Conservation (phyloP, 768 basidiomycete species). For the Saitozyma sp. region DNA sequence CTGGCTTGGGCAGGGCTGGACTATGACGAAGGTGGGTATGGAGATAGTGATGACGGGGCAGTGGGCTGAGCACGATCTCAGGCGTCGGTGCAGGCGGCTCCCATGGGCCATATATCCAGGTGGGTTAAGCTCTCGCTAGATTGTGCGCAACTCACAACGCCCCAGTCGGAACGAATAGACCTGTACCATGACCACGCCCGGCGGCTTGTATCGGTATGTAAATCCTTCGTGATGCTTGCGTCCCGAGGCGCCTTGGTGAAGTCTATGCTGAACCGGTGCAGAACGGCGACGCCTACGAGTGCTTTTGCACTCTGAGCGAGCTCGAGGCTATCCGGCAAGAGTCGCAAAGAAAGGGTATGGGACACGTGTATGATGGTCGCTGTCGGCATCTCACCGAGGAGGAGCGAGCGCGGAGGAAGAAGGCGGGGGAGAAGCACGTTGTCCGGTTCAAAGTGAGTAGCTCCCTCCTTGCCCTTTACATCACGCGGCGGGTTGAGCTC, state of each 20-base stretch:
- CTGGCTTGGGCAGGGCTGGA: slow-evolving; percentile 88
- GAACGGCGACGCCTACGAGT: slow-evolving; percentile 88
- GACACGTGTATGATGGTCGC: slow-evolving; percentile 77
- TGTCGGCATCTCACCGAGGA: slow-evolving; percentile 85
- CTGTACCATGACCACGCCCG: slow-evolving; percentile 74
- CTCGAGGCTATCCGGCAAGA: slow-evolving; percentile 68
- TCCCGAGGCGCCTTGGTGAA: slow-evolving; percentile 6
- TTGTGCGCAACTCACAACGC: slow-evolving; percentile 3
- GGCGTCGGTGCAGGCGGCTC: slow-evolving; percentile 76
- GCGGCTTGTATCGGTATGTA: slow-evolving; percentile 71
- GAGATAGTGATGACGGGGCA: slow-evolving; percentile 1
- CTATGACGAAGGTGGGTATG: slow-evolving; percentile 77
- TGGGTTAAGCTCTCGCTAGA: slow-evolving; percentile 44
- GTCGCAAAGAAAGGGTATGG: slow-evolving; percentile 72
- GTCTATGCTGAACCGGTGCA: slow-evolving; percentile 44
- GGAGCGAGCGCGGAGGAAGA: slow-evolving; percentile 72
- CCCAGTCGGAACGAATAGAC: slow-evolving; percentile 82
- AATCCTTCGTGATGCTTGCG: neutral
- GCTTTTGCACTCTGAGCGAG: slow-evolving; percentile 81
- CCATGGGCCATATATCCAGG: slow-evolving; percentile 85
- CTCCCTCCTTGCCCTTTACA: neutral
- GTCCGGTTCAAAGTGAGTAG: slow-evolving; percentile 77
- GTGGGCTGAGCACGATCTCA: slow-evolving; percentile 45
- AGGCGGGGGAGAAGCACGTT: slow-evolving; percentile 73
- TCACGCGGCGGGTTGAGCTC: neutral